Evolutionary conservation across 2,329 filamentous ascomycete species (phyloP), one percentile per base, ranked within the genome.

Genomic region (Stachybotrys echinatus): DNA sequence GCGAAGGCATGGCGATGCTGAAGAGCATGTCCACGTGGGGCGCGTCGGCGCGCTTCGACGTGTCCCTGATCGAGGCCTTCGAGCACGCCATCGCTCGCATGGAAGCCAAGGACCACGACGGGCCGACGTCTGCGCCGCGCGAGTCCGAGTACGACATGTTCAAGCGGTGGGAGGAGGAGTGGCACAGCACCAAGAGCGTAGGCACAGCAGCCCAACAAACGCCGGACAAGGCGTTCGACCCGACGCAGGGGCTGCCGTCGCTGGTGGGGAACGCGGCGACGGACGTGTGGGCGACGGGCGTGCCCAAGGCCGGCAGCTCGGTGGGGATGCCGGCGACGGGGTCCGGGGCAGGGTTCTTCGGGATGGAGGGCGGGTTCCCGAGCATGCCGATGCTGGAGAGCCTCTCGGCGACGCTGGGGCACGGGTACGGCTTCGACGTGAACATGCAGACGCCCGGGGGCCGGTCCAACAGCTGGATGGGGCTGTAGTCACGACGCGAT

Each of bases 131-230:
- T 7, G 18, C 23, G 18, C 38, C 38, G 12, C 23, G 27, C 23
- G 27, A 34, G 23, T 46, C 44, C 14, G 44, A 46, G 17, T 46
- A 46, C 27, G 27, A 46, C 44, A 46, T 34, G 23, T 46, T 46
- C 44, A 46, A 46, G 44, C 18, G 18, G 12, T 46, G 44, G 44
- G 44, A 46, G 23, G n/a, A 31, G 23, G 23, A 18, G 6, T 40
- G 38, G 38, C 27, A 34, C 27, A 10, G 10, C 10, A 23, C 22
- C 42, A 45, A 23, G 23, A 45, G 17, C 20, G 42, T 19, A 19
- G 23, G 18, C 20, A 7, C 42, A n/a, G 42, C 42, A 12, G 42
- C 19, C 10, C 42, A 45, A 21, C 40, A 12, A 14, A 19, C 6
- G 5, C 19, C 42, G 20, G 42, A 45, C 22, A 45, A 45, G 21